phyloP scores from a whole-genome alignment of 169 alveolate genomes.

The Babesia ovata region DNA sequence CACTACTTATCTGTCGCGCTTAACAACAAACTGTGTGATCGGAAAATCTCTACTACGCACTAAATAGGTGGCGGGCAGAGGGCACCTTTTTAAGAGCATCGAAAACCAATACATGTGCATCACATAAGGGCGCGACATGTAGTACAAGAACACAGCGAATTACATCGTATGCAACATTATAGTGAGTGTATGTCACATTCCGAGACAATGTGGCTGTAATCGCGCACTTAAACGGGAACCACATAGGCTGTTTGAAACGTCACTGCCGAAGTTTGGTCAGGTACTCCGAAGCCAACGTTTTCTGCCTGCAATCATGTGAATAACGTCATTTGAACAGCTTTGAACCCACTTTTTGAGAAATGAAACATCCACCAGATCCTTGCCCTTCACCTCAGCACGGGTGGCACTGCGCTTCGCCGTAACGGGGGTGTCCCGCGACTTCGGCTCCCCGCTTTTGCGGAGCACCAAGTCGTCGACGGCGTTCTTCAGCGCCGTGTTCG shows the following conservation, averaged over 20 bases:
- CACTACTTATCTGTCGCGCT: no score
- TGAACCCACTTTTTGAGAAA: conserved; percentile 14
- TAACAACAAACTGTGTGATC: no score
- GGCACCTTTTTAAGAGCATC: no score
- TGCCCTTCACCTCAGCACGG: background rate
- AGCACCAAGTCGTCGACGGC: conserved; percentile 51
- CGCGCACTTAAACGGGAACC: no score
- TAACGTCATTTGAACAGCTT: background rate
- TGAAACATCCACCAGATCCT: background rate
- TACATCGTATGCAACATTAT: no score
- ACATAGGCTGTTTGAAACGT: background rate
- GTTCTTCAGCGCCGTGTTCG: conserved; percentile 52
- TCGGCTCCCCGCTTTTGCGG: conserved; percentile 22
- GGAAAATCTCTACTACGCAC: no score
- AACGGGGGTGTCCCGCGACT: background rate
- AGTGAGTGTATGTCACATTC: no score
- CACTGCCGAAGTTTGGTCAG: background rate
- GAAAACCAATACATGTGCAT: no score
- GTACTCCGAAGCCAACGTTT: background rate
- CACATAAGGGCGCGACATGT: no score
- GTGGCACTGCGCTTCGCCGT: background rate
- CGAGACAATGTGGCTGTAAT: no score
- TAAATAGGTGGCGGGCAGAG: no score
- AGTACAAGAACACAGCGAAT: no score
- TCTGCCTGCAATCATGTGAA: conserved; percentile 10